These are phyloP conservation scores for Pseudogymnoascus sp. DNA, from an alignment of 2,329 filamentous ascomycete species.

Conservation along the genomic window DNA sequence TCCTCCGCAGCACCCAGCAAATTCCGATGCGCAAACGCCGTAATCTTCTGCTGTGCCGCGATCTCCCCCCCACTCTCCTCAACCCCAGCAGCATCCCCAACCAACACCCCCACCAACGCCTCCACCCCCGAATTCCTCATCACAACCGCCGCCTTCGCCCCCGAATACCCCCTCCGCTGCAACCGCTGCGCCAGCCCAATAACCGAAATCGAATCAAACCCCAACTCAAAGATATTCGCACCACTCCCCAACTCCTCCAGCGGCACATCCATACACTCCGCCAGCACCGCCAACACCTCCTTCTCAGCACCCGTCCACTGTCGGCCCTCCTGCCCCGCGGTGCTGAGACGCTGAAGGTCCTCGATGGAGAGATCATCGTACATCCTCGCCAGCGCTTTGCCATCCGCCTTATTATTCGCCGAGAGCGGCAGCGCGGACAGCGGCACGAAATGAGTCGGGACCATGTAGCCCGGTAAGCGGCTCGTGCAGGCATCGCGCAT, in stretches of 20 bases:
- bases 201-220: constrained; percentile 80
- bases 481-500: constrained; percentile 59
- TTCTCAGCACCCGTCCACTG: constrained; percentile 34
- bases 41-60: constrained; percentile 33
- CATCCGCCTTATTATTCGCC: constrained; percentile 82
- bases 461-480: constrained; percentile 76
- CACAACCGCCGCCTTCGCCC: constrained; percentile 57
- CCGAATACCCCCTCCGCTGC: constrained; percentile 49
- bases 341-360: constrained; percentile 52
- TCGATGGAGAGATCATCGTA: constrained; percentile 54
- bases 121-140: constrained; percentile 52
- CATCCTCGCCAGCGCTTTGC: constrained; percentile 57
- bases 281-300: constrained; percentile 47
- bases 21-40: constrained; percentile 32
- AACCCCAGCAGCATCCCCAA: not conserved
- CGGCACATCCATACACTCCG: constrained; percentile 29
- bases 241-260: constrained; percentile 38
- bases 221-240: constrained; percentile 75
- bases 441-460: constrained; percentile 74
- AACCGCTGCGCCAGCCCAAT: constrained; percentile 61
- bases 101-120: constrained; percentile 35
- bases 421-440: constrained; percentile 70
- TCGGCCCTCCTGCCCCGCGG: constrained; percentile 24
- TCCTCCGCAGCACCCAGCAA: constrained; percentile 32
- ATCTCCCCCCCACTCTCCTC: constrained; percentile 15